Conservation (phyloP, 2,329 filamentous ascomycete species). For the Colletotrichum tofieldiae region DNA sequence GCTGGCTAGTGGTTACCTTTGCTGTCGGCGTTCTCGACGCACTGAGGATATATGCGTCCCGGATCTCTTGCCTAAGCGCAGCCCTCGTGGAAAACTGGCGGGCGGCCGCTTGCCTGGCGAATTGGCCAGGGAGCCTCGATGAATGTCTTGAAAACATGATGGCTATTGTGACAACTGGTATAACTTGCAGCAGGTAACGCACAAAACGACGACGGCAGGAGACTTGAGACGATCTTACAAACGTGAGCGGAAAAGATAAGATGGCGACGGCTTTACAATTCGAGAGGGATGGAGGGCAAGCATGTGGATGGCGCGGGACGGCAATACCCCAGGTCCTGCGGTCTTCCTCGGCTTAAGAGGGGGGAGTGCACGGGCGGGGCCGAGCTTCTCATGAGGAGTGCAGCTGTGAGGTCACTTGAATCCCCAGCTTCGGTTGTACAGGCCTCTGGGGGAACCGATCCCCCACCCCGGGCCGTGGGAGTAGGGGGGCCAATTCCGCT, state of each 20-base stretch:
- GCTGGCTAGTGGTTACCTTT: conserved; percentile 71
- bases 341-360: conserved; percentile 43
- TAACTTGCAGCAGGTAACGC: conserved; percentile 13
- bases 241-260: conserved; percentile 29
- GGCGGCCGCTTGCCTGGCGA: conserved; percentile 58
- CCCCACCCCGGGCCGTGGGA: conserved; percentile 42
- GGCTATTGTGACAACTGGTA: conserved; percentile 28
- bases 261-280: conserved; percentile 29
- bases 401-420: conserved; percentile 35
- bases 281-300: conserved; percentile 27
- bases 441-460: conserved; percentile 19
- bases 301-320: conserved; percentile 39
- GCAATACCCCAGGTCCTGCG: conserved; percentile 37
- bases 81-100: conserved; percentile 65
- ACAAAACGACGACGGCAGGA: conserved; percentile 14
- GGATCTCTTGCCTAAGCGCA: conserved; percentile 75
- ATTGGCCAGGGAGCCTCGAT: conserved; percentile 53
- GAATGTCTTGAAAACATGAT: conserved; percentile 54
- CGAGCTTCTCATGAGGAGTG: conserved; percentile 28
- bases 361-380: conserved; percentile 36
- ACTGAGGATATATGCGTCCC: conserved; percentile 94
- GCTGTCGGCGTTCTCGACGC: conserved; percentile 91
- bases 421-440: conserved; percentile 20
- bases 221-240: conserved; percentile 27
- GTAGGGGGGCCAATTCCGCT: conserved; percentile 9